phyloP scores from a whole-genome alignment of 2,329 filamentous ascomycete species.

The Talaromyces sp. region DNA sequence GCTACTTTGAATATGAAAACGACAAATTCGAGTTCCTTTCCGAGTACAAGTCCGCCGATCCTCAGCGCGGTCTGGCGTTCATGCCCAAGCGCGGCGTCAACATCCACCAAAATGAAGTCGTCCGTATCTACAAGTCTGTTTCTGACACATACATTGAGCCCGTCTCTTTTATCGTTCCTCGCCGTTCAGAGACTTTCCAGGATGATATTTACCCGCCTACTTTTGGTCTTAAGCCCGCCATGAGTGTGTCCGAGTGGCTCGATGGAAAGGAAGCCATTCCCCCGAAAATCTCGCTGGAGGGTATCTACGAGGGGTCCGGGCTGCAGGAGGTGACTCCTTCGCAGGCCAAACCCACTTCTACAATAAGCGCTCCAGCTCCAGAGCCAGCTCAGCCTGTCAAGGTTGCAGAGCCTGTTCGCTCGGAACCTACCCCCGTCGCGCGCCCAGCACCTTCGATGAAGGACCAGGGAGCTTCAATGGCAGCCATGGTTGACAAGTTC shows the following conservation, averaged over 20 bases:
- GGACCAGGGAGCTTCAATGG: conserved; percentile 82
- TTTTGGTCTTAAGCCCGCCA: conserved; percentile 69
- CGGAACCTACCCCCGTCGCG: conserved; percentile 27
- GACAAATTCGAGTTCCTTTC: conserved; percentile 98
- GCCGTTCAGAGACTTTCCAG: conserved; percentile 90
- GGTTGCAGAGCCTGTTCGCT: conserved; percentile 18
- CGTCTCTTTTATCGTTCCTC: conserved; percentile 93
- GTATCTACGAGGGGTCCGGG: conserved; percentile 77
- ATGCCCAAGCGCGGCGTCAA: conserved; percentile 93
- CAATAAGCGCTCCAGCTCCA: conserved; percentile 41
- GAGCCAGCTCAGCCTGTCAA: conserved; percentile 29
- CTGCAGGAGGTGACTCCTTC: conserved; percentile 64
- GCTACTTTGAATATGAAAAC: conserved; percentile 97
- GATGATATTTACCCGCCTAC: conserved; percentile 94
- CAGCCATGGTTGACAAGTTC: conserved; percentile 78
- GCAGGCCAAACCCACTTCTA: conserved; percentile 29
- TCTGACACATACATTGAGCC: conserved; percentile 93
- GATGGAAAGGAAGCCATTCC: conserved; percentile 77
- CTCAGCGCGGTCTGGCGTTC: conserved; percentile 91
- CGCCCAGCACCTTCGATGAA: conserved; percentile 64
- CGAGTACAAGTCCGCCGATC: conserved; percentile 94
- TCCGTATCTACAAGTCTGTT: conserved; percentile 95
- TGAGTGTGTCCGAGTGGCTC: conserved; percentile 78
- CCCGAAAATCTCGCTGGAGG: conserved; percentile 89
- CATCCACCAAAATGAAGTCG: conserved; percentile 92